A percentile compares a stretch with the other conserved stretches of the same genome.
These are phyloP conservation scores for Xylaria sp. DNA, from an alignment of 495 filamentous ascomycete genomes.

Conservation along the genomic window DNA sequence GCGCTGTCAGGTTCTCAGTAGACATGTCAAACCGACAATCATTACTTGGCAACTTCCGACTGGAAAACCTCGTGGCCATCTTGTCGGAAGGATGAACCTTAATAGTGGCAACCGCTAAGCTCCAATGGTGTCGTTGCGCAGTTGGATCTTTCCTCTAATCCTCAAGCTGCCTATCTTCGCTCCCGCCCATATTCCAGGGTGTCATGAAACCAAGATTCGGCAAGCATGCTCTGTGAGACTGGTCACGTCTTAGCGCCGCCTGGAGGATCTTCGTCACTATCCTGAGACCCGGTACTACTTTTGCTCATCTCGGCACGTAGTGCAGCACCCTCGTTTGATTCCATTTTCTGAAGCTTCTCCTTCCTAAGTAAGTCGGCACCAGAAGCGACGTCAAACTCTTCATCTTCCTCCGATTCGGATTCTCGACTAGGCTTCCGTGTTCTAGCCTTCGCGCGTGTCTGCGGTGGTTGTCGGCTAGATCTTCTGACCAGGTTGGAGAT, in stretches of 20 bases:
- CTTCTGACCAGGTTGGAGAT: conserved; percentile 42
- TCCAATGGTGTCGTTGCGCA: not conserved
- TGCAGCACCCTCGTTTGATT: conserved; percentile 59
- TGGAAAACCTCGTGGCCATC: not conserved
- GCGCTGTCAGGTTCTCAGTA: not conserved
- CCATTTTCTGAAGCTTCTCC: conserved; percentile 62
- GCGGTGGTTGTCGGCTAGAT: conserved; percentile 36
- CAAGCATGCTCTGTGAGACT: conserved; percentile 1
- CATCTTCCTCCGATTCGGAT: conserved; percentile 57
- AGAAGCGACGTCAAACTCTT: conserved; percentile 56
- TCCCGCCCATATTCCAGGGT: conserved; percentile 12
- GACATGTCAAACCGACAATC: not conserved
- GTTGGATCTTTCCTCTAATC: not conserved
- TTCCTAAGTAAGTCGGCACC: conserved; percentile 52
- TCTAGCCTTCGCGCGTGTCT: conserved; percentile 32
- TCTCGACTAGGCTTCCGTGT: conserved; percentile 50
- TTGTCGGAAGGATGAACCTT: not conserved
- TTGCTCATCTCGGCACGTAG: conserved; percentile 44
- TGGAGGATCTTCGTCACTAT: conserved; percentile 44
- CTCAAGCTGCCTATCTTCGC: not conserved
- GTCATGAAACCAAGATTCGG: not conserved
- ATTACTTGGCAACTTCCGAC: not conserved
- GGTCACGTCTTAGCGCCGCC: conserved; percentile 44
- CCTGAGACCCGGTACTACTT: conserved; percentile 37
- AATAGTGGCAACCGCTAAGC: not conserved